Percentiles rank a stretch among this genome's conserved stretches.
phyloP scores from a whole-genome alignment of 768 basidiomycete genomes.

The Kwoniella botswanensis region DNA sequence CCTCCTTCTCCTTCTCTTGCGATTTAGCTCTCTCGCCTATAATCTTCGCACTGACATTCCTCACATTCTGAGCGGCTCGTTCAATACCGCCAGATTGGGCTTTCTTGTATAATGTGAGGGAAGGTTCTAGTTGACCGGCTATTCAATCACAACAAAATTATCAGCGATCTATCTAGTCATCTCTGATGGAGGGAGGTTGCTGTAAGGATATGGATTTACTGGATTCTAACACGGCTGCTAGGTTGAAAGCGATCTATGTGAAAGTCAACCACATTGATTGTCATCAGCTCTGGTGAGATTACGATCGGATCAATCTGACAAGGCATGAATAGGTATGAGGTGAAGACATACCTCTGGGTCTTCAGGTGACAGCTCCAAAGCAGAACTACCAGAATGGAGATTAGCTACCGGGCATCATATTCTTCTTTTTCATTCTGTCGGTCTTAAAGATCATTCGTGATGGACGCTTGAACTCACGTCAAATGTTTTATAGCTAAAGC shows the following conservation, averaged over 20 bases:
- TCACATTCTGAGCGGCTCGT: constrained; percentile 56
- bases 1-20: not conserved
- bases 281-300: not conserved
- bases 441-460: not conserved
- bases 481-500: constrained; percentile 59
- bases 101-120: constrained; percentile 56
- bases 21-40: constrained; percentile 30
- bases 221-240: constrained; percentile 56
- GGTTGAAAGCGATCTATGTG: constrained; percentile 56
- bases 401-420: not conserved
- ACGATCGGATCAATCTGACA: not conserved
- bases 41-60: constrained; percentile 56
- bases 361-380: constrained; percentile 52
- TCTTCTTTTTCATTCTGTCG: not conserved
- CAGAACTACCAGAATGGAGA: constrained; percentile 32
- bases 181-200: not conserved
- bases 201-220: constrained; percentile 35
- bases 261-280: not conserved
- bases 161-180: not conserved
- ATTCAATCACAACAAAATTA: not conserved
- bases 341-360: constrained; percentile 53
- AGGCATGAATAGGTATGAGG: not conserved
- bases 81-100: constrained; percentile 57
- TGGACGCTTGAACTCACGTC: constrained; percentile 36
- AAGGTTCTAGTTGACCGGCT: constrained; percentile 57